Base-by-base conservation (phyloP, 2,329 filamentous ascomycete species). In the Colletotrichum liaoningense region DNA sequence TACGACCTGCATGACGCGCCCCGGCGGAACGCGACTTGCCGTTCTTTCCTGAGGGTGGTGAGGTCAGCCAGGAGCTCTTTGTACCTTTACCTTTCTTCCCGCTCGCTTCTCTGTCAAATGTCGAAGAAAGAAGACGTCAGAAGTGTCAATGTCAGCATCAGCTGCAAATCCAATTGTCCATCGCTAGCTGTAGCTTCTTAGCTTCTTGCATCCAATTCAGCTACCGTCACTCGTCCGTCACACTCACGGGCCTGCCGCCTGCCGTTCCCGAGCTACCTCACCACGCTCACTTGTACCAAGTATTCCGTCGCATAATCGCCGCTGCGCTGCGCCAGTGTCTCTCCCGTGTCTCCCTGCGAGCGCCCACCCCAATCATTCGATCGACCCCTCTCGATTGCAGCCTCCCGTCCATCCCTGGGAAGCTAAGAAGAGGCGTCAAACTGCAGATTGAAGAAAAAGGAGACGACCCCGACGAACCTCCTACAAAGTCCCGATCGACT, bases 1-100 rank as follows among this genome's bases (percentile, higher is more conserved):
- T 65, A 19, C 33, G 33, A 46, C 63, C 19, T 65, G 63, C 63
- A 65, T 65, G 63, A 65, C 63, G 52, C 52, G 52, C 63, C 33
- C 22, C 46, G 24, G 24, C 49, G 22, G 33, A 65, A 38, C 49
- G 52, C 63, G 52, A 38, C 8, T 56, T 65, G 49, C 63, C 52
- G 33, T 49, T 14, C 52, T 63, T 12, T 35, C 33, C 59, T 46
- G 46, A 46, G 26, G 46, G 22, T 49, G 49, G 42, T 16, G 42
- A 35, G 46, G 62, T 12, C 42, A 49, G 28, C 30, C 9, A 1
- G 30, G 0, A 11, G 9, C 9, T 3, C 2, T 12, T 4, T n/a
- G 62, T 63, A 63, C 60, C 52, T 55, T 4, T 14, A 49, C 19
- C 42, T 49, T 19, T n/a, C 42, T 8, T 49, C 19, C 16, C 3